Base-by-base conservation (phyloP, 805 yeast species). In the Candida michaelii region DNA sequence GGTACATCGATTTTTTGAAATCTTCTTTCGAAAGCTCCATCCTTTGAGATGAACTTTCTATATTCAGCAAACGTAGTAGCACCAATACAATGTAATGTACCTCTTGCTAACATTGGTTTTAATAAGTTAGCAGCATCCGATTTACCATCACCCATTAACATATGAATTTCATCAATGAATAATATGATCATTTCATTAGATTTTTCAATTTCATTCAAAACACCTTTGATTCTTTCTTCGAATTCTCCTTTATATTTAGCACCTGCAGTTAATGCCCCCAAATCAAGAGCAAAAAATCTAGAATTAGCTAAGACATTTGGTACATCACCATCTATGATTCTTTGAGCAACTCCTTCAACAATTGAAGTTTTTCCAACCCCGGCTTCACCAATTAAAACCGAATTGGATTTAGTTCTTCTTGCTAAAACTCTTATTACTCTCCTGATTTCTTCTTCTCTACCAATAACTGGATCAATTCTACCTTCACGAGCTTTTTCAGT, bases 121-220 rank as follows among this genome's bases (percentile, higher is more conserved):
- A 93, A 79, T 57, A 93, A 78, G 66, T 93, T 93, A 30, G 99
- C 99, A 32, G 96, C 96, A 64, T 93, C 99, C 49, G 86, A 82
- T 69, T 90, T 93, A 62, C 99, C 99, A 62, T 93, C 96, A 55
- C 99, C 99, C 99, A 93, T 93, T 53, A 93, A 79, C 97, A 93
- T 93, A 69, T 93, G 99, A 62, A 93, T 93, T 69, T 93, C 99
- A 69, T 93, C 99, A 56, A 93, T 87, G 71, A 93, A 93, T 45
- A 93, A 75, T 50, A 93, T 82, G 51, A 93, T 89, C 79, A 89
- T 77, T 37, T 80, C 85, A 55, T 83, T 82, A 1, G 95, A 83
- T 54, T 89, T 85, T 63, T 89, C 96, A 56, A 93, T 87, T 58
- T 93, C 99, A 60, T 83, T 89, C 60, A 93, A 74, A 23, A 93